These are phyloP conservation scores for Sequoiadendron giganteum DNA, from an alignment of 75 land plant species.

Conservation along the genomic window DNA sequence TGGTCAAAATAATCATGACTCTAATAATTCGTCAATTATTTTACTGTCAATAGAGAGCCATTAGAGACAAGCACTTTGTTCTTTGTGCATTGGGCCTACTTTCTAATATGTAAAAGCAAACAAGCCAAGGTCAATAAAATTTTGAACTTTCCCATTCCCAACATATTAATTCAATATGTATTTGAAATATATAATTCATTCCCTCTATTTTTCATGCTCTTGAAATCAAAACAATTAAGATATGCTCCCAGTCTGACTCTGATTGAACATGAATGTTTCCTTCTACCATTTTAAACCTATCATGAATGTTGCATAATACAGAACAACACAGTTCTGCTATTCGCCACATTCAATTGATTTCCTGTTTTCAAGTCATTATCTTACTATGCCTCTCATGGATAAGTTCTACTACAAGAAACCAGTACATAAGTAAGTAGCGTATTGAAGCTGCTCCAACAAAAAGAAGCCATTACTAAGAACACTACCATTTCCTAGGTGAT, in stretches of 20 bases:
- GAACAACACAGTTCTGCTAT: neutral
- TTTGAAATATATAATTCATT: neutral
- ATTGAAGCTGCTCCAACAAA: neutral
- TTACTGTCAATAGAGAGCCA: neutral
- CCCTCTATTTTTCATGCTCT: neutral
- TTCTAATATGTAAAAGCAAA: neutral
- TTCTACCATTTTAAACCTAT: neutral
- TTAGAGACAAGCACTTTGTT: neutral
- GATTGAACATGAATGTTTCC: too few species aligned
- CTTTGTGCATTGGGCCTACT: neutral
- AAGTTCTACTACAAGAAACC: neutral
- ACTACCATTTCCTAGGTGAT: neutral
- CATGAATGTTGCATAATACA: neutral
- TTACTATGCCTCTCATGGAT: neutral
- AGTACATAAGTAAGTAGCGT: neutral
- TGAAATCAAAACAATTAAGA: neutral
- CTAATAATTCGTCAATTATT: too few species aligned
- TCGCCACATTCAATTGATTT: neutral
- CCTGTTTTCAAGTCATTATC: neutral
- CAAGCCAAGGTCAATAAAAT: neutral
- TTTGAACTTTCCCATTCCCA: neutral
- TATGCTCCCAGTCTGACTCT: neutral
- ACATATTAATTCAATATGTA: neutral
- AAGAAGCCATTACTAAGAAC: neutral
- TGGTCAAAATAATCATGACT: neutral